Conservation (phyloP, 108 stramenopile genomes). For the Seminavis robusta region DNA sequence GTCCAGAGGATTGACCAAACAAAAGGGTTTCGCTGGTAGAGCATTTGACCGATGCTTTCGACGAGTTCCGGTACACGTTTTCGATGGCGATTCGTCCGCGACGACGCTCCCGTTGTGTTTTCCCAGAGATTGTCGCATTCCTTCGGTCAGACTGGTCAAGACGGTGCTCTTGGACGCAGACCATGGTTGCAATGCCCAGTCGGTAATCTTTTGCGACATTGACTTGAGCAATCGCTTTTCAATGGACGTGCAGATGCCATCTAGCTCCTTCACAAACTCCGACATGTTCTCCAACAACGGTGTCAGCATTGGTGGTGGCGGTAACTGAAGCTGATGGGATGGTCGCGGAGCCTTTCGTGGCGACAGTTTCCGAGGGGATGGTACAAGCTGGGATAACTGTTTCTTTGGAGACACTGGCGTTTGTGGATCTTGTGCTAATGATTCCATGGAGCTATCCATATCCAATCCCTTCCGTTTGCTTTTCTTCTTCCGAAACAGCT, state of each 20-base stretch:
- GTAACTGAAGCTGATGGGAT: too few species aligned
- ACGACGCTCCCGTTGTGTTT: slow-evolving; percentile 14
- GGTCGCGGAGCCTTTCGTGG: too few species aligned
- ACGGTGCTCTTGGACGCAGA: slow-evolving; percentile 70
- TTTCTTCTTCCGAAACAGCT: too few species aligned
- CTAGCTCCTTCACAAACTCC: slow-evolving; percentile 58
- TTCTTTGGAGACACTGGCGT: too few species aligned
- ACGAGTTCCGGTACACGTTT: too few species aligned
- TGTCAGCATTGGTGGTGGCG: too few species aligned
- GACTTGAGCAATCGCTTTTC: slow-evolving; percentile 70
- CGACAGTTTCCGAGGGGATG: too few species aligned
- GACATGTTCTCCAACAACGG: slow-evolving; percentile 59
- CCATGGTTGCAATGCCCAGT: slow-evolving; percentile 81
- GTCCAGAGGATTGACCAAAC: slow-evolving; percentile 74
- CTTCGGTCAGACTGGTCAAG: slow-evolving; percentile 55
- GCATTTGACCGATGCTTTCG: slow-evolving; percentile 4
- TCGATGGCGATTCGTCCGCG: slow-evolving; percentile 16
- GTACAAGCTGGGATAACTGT: too few species aligned
- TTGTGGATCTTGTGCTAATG: too few species aligned
- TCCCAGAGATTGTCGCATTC: slow-evolving; percentile 55
- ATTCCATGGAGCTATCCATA: too few species aligned
- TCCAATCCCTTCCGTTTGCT: too few species aligned
- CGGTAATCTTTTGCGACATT: slow-evolving; percentile 72
- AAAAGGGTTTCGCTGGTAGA: too few species aligned
- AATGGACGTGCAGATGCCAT: slow-evolving; percentile 58